phyloP scores from a whole-genome alignment of 805 yeast species.

The Candida nanaspora region DNA sequence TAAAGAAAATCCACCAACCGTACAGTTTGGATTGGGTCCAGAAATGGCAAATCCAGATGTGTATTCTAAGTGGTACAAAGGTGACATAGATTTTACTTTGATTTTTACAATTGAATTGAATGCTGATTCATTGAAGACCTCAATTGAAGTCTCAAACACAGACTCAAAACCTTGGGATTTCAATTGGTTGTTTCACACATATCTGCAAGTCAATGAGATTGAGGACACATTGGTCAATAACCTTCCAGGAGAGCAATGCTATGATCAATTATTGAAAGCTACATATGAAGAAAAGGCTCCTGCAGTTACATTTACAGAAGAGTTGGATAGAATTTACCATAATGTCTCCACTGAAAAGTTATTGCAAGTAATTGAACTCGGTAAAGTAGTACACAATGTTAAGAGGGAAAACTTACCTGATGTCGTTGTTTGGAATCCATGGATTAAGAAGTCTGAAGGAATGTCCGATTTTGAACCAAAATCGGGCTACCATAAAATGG shows the following conservation, averaged over 20 bases:
- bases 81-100: constrained; percentile 66
- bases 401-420: constrained; percentile 52
- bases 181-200: constrained; percentile 94
- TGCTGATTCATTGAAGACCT: constrained; percentile 52
- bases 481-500: constrained; percentile 76
- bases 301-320: constrained; percentile 63
- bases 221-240: constrained; percentile 74
- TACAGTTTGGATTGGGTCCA: constrained; percentile 88
- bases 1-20: constrained; percentile 60
- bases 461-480: constrained; percentile 90
- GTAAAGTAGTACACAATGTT: constrained; percentile 64
- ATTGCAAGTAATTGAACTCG: constrained; percentile 64
- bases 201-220: constrained; percentile 68
- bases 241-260: constrained; percentile 61
- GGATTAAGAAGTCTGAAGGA: constrained; percentile 74
- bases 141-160: constrained; percentile 69
- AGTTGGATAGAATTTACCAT: constrained; percentile 80
- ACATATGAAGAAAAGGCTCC: constrained; percentile 68
- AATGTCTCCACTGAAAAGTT: constrained; percentile 45
- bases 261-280: constrained; percentile 66
- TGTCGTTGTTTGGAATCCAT: constrained; percentile 96
- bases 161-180: constrained; percentile 65
- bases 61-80: constrained; percentile 46
- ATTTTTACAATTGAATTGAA: constrained; percentile 60
- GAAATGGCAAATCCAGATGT: constrained; percentile 66